These are phyloP conservation scores for Stephanodiscus minutulus DNA, from an alignment of 108 stramenopile species.

Conservation along the genomic window DNA sequence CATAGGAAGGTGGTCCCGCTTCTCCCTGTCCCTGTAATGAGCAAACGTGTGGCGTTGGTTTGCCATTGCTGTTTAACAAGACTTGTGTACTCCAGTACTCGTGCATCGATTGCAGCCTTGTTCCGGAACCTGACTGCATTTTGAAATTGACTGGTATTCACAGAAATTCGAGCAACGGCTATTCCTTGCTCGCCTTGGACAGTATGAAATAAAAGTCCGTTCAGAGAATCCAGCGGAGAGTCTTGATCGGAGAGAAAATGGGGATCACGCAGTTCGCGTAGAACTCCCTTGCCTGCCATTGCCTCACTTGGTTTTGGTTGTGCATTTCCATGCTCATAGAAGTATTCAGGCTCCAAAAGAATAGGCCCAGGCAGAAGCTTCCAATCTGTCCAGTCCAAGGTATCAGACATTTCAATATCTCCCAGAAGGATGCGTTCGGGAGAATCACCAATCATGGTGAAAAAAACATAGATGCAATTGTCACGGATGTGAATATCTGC, in stretches of 20 bases:
- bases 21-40: too few species aligned
- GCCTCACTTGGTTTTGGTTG: neutral
- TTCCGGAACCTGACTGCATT: constrained; percentile 9
- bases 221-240: neutral
- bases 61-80: too few species aligned
- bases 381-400: constrained; percentile 22
- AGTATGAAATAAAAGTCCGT: constrained; percentile 16
- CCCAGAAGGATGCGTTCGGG: constrained; percentile 25
- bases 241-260: constrained; percentile 16
- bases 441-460: constrained; percentile 19
- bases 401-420: constrained; percentile 6
- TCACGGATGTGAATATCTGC: neutral
- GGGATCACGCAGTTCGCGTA: constrained; percentile 14
- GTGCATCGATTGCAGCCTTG: too few species aligned
- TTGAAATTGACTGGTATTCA: neutral
- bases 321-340: constrained; percentile 13
- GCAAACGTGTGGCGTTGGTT: too few species aligned
- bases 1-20: too few species aligned
- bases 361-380: constrained; percentile 18
- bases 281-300: neutral
- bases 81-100: too few species aligned
- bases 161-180: constrained; percentile 17
- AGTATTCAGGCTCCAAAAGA: constrained; percentile 13
- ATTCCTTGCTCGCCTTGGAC: constrained; percentile 22
- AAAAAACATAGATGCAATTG: constrained; percentile 15